Base-by-base conservation (phyloP, 2,329 filamentous ascomycete species). In the Cladosporium phlei region DNA sequence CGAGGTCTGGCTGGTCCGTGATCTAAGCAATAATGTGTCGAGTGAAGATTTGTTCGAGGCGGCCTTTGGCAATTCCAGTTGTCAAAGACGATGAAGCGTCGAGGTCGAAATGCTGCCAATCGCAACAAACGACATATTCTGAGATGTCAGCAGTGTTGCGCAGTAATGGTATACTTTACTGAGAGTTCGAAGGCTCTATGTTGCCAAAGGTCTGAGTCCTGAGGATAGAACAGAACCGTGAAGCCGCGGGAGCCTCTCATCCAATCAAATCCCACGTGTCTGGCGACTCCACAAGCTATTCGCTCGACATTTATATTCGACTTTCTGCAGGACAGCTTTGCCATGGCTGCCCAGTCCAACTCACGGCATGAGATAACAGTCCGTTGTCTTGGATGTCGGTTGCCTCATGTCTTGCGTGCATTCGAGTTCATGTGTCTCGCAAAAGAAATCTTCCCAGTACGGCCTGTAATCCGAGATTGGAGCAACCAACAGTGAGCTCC, bases 331-430 rank as follows among this genome's bases (percentile, higher is more conserved):
- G 28, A 43, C 25, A n/a, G n/a, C 28, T 21, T 24, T 29, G 39
- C 39, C 39, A 43, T 43, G 39, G 28, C 10, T 20, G 39, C 39
- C 39, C 19, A 43, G 39, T 25, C 39, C 19, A 33, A 8, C 29
- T 21, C 34, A 29, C 20, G 14, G 39, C 39, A 20, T 33, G n/a
- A 32, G 28, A 34, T 24, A 10, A 19, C 30, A 34, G 39, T 43
- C 39, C 39, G 39, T 25, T 20, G 39, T 24, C 39, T 43, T 43
- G 39, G 39, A 17, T n/a, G n/a, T n/a, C n/a, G n/a, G n/a, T n/a
- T n/a, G n/a, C n/a, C n/a, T n/a, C n/a, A n/a, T n/a, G n/a, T n/a
- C n/a, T n/a, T n/a, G n/a, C n/a, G n/a, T n/a, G n/a, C n/a, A n/a
- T n/a, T n/a, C n/a, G n/a, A n/a, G n/a, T n/a, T n/a, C n/a, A n/a